phyloP scores from a whole-genome alignment of 495 filamentous ascomycete species.

The Tuber microsphaerosporum region DNA sequence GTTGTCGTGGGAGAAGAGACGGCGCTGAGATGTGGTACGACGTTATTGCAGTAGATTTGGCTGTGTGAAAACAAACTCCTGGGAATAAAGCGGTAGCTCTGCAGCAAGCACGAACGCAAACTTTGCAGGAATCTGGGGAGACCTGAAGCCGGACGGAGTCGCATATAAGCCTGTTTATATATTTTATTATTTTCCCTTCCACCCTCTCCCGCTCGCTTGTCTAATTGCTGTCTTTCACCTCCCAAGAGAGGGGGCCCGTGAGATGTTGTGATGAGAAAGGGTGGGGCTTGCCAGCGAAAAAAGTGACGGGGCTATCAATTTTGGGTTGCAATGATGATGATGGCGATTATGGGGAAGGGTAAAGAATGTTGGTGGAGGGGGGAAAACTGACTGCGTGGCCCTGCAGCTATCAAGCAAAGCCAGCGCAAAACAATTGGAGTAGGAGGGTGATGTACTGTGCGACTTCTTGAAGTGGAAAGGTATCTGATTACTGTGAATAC shows the following conservation, averaged over 20 bases:
- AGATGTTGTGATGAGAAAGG: background rate
- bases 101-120: conserved; percentile 9
- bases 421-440: conserved; percentile 2
- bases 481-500: background rate
- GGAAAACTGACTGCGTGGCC: conserved; percentile 31
- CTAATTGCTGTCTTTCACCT: background rate
- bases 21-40: conserved; percentile 21
- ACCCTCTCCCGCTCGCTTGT: background rate
- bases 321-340: conserved; percentile 2
- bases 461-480: conserved; percentile 2
- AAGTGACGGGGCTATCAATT: background rate
- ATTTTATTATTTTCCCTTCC: background rate
- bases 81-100: conserved; percentile 17
- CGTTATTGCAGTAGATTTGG: conserved; percentile 21
- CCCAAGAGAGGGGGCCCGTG: background rate
- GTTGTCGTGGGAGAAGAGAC: conserved; percentile 16
- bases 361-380: conserved; percentile 6
- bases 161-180: conserved; percentile 32
- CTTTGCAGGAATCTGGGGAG: conserved; percentile 25
- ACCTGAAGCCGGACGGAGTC: conserved; percentile 23
- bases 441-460: background rate
- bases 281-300: conserved; percentile 1
- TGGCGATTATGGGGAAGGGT: conserved; percentile 8
- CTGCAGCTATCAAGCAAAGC: conserved; percentile 12
- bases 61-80: conserved; percentile 12